Base-by-base conservation (phyloP, 192 early-diverging fungal species). In the Oehlia diaphana region DNA sequence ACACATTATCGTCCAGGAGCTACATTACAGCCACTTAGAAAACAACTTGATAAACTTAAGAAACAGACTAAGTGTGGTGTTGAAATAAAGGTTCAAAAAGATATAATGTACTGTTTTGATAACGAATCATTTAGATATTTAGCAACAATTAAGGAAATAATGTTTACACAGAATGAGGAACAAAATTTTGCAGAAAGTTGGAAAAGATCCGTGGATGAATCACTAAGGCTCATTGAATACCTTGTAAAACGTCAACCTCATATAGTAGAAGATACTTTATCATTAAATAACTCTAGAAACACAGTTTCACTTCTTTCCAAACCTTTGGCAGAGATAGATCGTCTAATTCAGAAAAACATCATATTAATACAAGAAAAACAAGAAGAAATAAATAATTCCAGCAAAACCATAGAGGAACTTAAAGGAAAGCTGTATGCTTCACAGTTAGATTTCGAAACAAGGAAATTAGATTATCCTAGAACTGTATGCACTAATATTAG, bases 41-140 rank as follows among this genome's bases (percentile, higher is more conserved):
- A 63, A 58, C 63, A 79, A 28, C 49, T 82, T 33, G 42, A 53
- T 4, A 71, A 74, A 9, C 67, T 83, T 68, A 37, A 77, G 33
- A 31, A 81, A 47, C 47, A 28, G 3, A 70, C 19, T 26, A 35
- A 66, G 10, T 2, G 10, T 47, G 44, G 10, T 16, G 42, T 83
- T 42, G 65, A 23, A 8, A 81, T 83, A 42, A 53, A 2, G 16
- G 44, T 81, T 35, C 14, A 67, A 9, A 9, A 47, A 28, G 71
- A 72, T 74, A 83, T 42, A 31, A 66, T 81, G 31, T 83, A 76
- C 39, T 80, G 49, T 79, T 77, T 83, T 39, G 82, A 83, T 69
- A 83, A 83, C 16, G 82, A 83, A 77, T 14, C 82, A 0, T 77
- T 83, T 72, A 72, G 82, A 35, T 72, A 81, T 74, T 68, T 72